phyloP scores from a whole-genome alignment of 257 asterid genomes.

The Solanum appendiculatum region DNA sequence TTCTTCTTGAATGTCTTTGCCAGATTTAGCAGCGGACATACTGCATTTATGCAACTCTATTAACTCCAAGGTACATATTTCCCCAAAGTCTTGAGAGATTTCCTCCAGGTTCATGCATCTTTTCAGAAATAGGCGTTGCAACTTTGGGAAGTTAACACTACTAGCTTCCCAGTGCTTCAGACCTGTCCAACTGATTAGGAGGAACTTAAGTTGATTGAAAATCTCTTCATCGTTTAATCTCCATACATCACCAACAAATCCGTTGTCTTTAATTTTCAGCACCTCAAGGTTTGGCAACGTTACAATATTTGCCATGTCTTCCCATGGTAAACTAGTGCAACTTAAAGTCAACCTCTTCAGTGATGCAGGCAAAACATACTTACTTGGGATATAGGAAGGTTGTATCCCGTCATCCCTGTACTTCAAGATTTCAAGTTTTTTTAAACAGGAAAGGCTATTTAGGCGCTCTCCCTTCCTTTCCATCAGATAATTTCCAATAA shows the following conservation, averaged over 20 bases:
- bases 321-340: not conserved
- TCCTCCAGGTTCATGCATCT: not conserved
- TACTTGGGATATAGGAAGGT: not conserved
- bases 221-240: not conserved
- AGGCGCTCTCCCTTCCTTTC: not conserved
- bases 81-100: not conserved
- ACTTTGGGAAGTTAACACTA: not conserved
- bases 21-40: not conserved
- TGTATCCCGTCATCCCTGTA: too few species aligned
- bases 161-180: not conserved
- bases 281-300: not conserved
- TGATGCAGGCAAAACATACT: not conserved
- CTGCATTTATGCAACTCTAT: not conserved
- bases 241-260: not conserved
- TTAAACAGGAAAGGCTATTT: not conserved
- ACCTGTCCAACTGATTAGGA: not conserved
- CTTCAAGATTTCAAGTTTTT: not conserved
- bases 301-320: not conserved
- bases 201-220: not conserved
- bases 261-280: not conserved
- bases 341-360: not conserved
- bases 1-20: not conserved
- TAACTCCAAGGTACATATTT: not conserved
- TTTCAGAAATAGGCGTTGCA: not conserved
- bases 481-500: not conserved